These are phyloP conservation scores for Punica granatum DNA, from an alignment of 345 rosid species.

Conservation along the genomic window DNA sequence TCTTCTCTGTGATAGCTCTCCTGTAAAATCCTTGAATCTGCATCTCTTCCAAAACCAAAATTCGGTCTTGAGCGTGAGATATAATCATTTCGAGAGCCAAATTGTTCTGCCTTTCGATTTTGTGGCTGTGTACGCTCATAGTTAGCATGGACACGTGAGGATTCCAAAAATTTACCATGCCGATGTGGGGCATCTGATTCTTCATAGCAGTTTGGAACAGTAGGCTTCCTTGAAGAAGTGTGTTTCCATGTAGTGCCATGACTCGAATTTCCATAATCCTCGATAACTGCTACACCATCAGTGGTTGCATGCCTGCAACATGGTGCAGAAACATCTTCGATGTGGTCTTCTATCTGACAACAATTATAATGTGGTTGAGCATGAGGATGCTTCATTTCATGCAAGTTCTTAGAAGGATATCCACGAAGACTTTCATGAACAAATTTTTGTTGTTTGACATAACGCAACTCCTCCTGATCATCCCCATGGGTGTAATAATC, in stretches of 20 bases:
- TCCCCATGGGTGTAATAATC: conserved; percentile 21
- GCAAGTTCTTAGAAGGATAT: conserved; percentile 24
- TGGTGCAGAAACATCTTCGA: conserved; percentile 27
- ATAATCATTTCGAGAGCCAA: conserved; percentile 1
- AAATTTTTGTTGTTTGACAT: conserved; percentile 23
- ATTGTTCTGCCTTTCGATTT: background rate
- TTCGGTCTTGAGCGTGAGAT: conserved; percentile 29
- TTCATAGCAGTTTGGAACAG: conserved; percentile 22
- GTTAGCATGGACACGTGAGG: conserved; percentile 17
- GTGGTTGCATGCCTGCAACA: conserved; percentile 20
- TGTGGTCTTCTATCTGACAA: conserved; percentile 21
- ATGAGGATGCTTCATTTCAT: conserved; percentile 21
- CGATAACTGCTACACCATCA: conserved; percentile 24
- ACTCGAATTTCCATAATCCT: conserved; percentile 28
- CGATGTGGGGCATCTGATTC: conserved; percentile 24
- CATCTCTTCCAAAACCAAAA: conserved; percentile 33
- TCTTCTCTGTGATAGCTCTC: conserved; percentile 23
- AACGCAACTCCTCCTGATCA: conserved; percentile 26
- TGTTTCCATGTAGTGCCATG: conserved; percentile 21
- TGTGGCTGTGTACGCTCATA: conserved; percentile 1
- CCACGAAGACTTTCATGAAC: conserved; percentile 17
- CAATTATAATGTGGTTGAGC: conserved; percentile 26
- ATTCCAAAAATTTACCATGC: conserved; percentile 22
- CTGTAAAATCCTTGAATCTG: conserved; percentile 25
- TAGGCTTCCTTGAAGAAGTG: conserved; percentile 20